Evolutionary conservation across 73 alveolate genomes (phyloP), one percentile per base, ranked within the genome.

Genomic region (Paramecium sexaurelia): DNA sequence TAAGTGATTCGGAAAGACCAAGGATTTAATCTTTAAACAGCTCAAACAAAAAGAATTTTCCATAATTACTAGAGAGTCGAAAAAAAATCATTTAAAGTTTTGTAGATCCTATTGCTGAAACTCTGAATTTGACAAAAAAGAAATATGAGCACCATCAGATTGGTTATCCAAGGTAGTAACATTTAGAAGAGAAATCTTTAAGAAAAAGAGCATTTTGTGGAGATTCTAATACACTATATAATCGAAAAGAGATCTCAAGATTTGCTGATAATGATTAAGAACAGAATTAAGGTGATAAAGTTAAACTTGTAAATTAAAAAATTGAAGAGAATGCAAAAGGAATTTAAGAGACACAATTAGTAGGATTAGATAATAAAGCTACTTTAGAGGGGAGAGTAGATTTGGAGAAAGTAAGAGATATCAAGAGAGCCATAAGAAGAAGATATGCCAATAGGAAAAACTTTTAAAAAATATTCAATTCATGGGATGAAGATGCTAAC

Each of bases 321-420:
- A 75, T 37, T 7, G 94, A 88, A 27, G 92, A 85, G 27, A 96
- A 94, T 92, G 96, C 96, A n/a, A 92, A 66, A 20, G 96, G 97
- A 26, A 95, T 94, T 22, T 92, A 95, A 84, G 99, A 96, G 93
- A 96, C 99, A 7, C 87, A 96, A 66, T 87, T 96, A n/a, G 99
- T 96, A 13, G 92, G 96, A 55, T 39, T 98, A 51, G 95, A 92
- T 10, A 87, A 96, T 66, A 94, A 93, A 57, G 94, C 67, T 36
- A 97, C 99, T 33, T 91, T 96, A 13, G 98, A 97, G 71, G 99
- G 99, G 43, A 97, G 97, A 92, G 97, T 97, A 4, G 99, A 96
- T 92, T 85, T 96, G 26, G 95, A 95, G 85, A 97, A 96, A 92
- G 97, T 97, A 67, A 92, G 97, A 87, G 98, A 97, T 61, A 97